Evolutionary conservation across 176 grass and related monocot species (phyloP), one percentile per base, ranked within the genome.

Genomic region (Rhipidocladum racemiflorum): DNA sequence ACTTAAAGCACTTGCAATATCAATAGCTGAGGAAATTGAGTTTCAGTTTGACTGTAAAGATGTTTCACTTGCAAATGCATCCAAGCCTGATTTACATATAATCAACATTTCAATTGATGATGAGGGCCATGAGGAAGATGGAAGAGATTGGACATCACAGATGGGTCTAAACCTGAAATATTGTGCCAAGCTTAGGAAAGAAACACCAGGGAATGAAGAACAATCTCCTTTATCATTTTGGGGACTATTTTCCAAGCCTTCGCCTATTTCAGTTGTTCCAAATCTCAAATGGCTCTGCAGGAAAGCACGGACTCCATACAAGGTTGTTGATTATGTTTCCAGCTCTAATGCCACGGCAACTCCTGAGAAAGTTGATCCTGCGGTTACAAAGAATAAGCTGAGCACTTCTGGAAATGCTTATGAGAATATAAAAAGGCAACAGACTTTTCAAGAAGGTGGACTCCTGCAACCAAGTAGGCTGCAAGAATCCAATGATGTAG

Each of bases 31-130:
- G 84, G 96, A 99, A 88, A 93, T 92, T 11, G 85, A 88, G 60
- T 87, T 90, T 40, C 80, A 83, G 39, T 90, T 93, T 65, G 86
- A 91, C 29, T 95, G 80, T 88, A 84, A 87, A 76, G 96, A 99
- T 75, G 68, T 90, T 76, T 83, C 91, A 75, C 73, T 95, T 72
- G 85, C 70, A 67, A 99, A 90, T 91, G 92, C 92, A 56, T 91
- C 85, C 17, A 84, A 79, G 42, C 85, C 96, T 72, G 89, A 91
- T 91, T 45, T 99, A 42, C 63, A 91, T 76, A 51, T 91, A 72
- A 95, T 99, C 77, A 99, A 99, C 48, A 90, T 87, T 74, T 91
- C 96, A 71, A 99, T 99, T 84, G 96, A 99, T 78, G 96, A 95
- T 10, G 96, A 98, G 79, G 91, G 70, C 4, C 87, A 95, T 65